These are phyloP conservation scores for Yamadazyma membranifaciens DNA, from an alignment of 1,139 yeast species.

Conservation along the genomic window DNA sequence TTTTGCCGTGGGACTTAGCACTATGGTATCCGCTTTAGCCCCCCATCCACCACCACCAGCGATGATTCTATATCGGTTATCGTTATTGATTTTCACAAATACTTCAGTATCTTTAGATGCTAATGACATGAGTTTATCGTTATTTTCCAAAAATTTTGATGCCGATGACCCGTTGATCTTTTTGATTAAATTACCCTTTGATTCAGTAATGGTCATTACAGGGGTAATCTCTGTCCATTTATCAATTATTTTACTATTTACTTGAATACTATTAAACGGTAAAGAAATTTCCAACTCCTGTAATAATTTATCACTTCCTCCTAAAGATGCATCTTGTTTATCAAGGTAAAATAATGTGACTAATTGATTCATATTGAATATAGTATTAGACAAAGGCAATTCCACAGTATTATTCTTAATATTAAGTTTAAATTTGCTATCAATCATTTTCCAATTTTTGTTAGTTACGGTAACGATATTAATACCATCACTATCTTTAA, in stretches of 20 bases:
- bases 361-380: constrained; percentile 35
- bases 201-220: constrained; percentile 37
- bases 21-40: constrained; percentile 56
- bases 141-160: constrained; percentile 47
- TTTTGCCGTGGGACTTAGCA: constrained; percentile 55
- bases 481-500: constrained; percentile 34
- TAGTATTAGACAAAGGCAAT: constrained; percentile 38
- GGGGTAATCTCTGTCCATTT: constrained; percentile 34
- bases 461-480: constrained; percentile 26
- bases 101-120: constrained; percentile 49
- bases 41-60: constrained; percentile 75
- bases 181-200: constrained; percentile 53
- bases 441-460: constrained; percentile 40
- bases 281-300: constrained; percentile 4
- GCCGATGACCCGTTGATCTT: constrained; percentile 49
- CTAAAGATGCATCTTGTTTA: background rate
- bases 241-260: constrained; percentile 17
- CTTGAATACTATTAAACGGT: background rate
- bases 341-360: constrained; percentile 38
- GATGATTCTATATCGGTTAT: constrained; percentile 43
- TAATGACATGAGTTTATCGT: constrained; percentile 38
- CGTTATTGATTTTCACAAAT: constrained; percentile 31
- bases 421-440: constrained; percentile 23
- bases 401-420: constrained; percentile 20
- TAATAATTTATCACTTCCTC: constrained; percentile 5